These are phyloP conservation scores for Phycomyces blakesleeanus DNA, from an alignment of 192 early-diverging fungal species.

Conservation along the genomic window DNA sequence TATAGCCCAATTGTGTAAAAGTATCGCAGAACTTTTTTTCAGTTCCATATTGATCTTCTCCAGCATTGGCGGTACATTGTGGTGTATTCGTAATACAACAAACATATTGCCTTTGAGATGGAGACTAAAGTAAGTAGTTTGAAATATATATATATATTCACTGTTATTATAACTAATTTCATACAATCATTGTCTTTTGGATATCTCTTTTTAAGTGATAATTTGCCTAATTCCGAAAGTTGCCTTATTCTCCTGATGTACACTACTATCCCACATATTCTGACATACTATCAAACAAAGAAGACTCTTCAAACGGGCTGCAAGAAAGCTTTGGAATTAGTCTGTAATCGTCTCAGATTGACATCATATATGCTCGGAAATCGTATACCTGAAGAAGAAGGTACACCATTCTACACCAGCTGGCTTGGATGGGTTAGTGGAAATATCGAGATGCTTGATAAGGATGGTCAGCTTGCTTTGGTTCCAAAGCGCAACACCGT, in stretches of 20 bases:
- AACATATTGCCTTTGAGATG: slow-evolving; percentile 59
- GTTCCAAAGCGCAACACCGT: slow-evolving; percentile 84
- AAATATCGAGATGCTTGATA: slow-evolving; percentile 29
- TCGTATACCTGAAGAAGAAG: slow-evolving; percentile 70
- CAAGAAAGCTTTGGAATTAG: slow-evolving; percentile 65
- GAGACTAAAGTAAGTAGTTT: slow-evolving; percentile 55
- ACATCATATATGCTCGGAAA: slow-evolving; percentile 80
- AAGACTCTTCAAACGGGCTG: slow-evolving; percentile 37
- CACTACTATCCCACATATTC: slow-evolving; percentile 51
- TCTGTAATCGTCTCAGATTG: slow-evolving; percentile 63
- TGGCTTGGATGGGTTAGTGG: slow-evolving; percentile 52
- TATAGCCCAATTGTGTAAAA: slow-evolving; percentile 73
- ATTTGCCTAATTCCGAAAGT: no score
- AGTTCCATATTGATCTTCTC: slow-evolving; percentile 74
- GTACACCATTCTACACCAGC: slow-evolving; percentile 43
- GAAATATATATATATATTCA: not conserved
- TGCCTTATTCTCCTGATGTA: not conserved
- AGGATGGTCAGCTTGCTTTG: slow-evolving; percentile 63
- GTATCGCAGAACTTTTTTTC: slow-evolving; percentile 75
- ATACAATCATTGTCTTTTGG: no score
- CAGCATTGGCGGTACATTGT: slow-evolving; percentile 62
- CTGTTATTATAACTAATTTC: no score
- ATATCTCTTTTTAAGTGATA: no score
- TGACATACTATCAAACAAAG: slow-evolving; percentile 59
- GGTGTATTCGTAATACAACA: slow-evolving; percentile 25